Percentiles rank a stretch among this genome's conserved stretches.
These are phyloP conservation scores for Schwanniomyces vanrijiae DNA, from an alignment of 805 yeast genomes.

Conservation along the genomic window DNA sequence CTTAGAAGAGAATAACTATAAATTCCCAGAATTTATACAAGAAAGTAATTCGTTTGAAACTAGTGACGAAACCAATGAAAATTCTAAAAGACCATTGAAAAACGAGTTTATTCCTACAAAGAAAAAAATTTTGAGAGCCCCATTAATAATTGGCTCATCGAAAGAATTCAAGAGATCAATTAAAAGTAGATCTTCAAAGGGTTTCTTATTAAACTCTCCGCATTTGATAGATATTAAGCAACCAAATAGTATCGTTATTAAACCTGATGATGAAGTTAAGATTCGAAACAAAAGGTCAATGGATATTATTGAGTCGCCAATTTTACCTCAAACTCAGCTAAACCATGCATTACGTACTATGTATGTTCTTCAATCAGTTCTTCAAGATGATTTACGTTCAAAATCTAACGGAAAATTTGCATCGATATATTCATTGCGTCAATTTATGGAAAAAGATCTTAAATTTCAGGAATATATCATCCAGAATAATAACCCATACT, in stretches of 20 bases:
- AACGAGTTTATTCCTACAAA: neutral
- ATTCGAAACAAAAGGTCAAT: conserved; percentile 6
- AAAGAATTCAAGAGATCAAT: conserved; percentile 46
- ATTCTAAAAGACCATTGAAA: conserved; percentile 5
- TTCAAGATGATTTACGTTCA: conserved; percentile 18
- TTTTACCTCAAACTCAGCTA: conserved; percentile 17
- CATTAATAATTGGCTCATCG: conserved; percentile 48
- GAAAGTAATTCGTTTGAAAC: neutral
- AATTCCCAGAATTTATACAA: conserved; percentile 16
- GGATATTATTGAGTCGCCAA: conserved; percentile 12
- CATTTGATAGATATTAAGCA: conserved; percentile 44
- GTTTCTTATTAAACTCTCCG: conserved; percentile 51
- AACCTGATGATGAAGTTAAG: conserved; percentile 9
- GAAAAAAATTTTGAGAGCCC: conserved; percentile 12
- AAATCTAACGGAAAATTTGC: conserved; percentile 34
- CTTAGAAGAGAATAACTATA: conserved; percentile 12
- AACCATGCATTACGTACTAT: conserved; percentile 12
- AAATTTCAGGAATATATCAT: conserved; percentile 37
- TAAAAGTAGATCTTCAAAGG: conserved; percentile 47
- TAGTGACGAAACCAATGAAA: conserved; percentile 5
- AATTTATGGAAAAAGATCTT: conserved; percentile 57
- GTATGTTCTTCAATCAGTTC: conserved; percentile 7
- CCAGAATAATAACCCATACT: conserved; percentile 10
- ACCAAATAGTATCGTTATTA: conserved; percentile 12
- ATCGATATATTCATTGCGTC: conserved; percentile 53